These are phyloP conservation scores for Coccinonectria pachysandricola DNA, from an alignment of 2,329 filamentous ascomycete genomes.

Conservation along the genomic window DNA sequence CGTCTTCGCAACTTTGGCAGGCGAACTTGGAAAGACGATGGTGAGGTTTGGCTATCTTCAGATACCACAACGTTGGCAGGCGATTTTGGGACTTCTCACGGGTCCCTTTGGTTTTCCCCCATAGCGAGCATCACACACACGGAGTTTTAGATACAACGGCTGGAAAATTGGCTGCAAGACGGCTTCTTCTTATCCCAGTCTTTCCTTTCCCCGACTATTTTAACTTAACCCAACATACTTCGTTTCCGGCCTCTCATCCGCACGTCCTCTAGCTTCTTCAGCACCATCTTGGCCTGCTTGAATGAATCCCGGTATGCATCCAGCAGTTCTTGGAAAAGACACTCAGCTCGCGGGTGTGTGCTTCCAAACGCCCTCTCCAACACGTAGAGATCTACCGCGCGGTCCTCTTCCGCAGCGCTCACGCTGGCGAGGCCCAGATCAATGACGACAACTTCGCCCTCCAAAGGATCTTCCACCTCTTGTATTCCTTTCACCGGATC, in stretches of 20 bases:
- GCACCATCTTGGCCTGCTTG: conserved; percentile 61
- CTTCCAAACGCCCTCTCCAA: conserved; percentile 89
- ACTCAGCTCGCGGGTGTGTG: conserved; percentile 80
- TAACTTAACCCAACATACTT: conserved; percentile 89
- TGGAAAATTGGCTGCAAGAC: conserved; percentile 17
- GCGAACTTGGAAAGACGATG: no score
- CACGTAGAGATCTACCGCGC: conserved; percentile 93
- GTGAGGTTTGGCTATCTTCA: no score
- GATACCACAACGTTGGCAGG: conserved; percentile 7
- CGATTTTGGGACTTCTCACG: no score
- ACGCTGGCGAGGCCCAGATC: conserved; percentile 88
- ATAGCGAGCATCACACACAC: conserved; percentile 25
- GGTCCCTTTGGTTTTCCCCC: conserved; percentile 14
- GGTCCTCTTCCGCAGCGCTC: conserved; percentile 76
- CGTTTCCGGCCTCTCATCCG: conserved; percentile 89
- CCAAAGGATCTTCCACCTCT: conserved; percentile 25
- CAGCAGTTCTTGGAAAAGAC: conserved; percentile 63
- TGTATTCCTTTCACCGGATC: conserved; percentile 10
- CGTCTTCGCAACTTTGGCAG: no score
- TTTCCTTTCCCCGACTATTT: background rate
- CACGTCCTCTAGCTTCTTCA: conserved; percentile 83
- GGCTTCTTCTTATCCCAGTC: conserved; percentile 8
- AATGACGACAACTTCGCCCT: conserved; percentile 78
- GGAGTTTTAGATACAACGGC: conserved; percentile 18
- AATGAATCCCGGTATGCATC: conserved; percentile 63